Percentiles rank a stretch among this genome's conserved stretches.
phyloP scores from a whole-genome alignment of 1,284 basidiomycete genomes.

The Malassezia nana region DNA sequence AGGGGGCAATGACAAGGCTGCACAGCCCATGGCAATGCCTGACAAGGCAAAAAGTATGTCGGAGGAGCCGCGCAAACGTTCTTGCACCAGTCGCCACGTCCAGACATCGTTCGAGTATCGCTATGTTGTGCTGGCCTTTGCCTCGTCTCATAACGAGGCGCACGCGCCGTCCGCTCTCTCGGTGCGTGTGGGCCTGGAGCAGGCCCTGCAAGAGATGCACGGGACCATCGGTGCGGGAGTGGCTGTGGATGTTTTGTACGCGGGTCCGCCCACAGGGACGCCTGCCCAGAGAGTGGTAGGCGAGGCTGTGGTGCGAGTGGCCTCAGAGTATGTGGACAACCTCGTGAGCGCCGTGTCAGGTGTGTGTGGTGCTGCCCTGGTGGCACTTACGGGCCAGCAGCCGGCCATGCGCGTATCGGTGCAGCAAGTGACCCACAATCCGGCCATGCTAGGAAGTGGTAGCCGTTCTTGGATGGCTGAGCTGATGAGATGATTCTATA shows the following conservation, averaged over 20 bases:
- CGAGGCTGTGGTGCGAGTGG: slow-evolving; percentile 11
- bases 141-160: neutral
- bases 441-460: slow-evolving; percentile 7
- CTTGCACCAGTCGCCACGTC: neutral
- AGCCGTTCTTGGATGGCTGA: slow-evolving; percentile 11
- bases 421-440: slow-evolving; percentile 4
- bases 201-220: slow-evolving; percentile 19
- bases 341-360: slow-evolving; percentile 2
- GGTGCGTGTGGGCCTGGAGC: slow-evolving; percentile 17
- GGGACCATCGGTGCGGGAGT: slow-evolving; percentile 25
- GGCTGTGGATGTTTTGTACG: slow-evolving; percentile 26
- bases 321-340: slow-evolving; percentile 6
- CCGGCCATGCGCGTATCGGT: slow-evolving; percentile 1
- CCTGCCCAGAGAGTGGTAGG: neutral
- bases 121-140: slow-evolving; percentile 12
- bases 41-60: neutral
- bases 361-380: neutral
- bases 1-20: slow-evolving; percentile 1
- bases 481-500: neutral
- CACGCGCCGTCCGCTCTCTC: slow-evolving; percentile 10
- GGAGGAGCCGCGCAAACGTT: neutral
- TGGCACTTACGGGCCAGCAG: slow-evolving; percentile 5
- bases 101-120: neutral
- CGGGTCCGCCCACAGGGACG: slow-evolving; percentile 5
- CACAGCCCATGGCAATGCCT: neutral